A percentile compares a stretch with the other conserved stretches of the same genome.
phyloP scores from a whole-genome alignment of 805 yeast species.

The Candida loeiensis region DNA sequence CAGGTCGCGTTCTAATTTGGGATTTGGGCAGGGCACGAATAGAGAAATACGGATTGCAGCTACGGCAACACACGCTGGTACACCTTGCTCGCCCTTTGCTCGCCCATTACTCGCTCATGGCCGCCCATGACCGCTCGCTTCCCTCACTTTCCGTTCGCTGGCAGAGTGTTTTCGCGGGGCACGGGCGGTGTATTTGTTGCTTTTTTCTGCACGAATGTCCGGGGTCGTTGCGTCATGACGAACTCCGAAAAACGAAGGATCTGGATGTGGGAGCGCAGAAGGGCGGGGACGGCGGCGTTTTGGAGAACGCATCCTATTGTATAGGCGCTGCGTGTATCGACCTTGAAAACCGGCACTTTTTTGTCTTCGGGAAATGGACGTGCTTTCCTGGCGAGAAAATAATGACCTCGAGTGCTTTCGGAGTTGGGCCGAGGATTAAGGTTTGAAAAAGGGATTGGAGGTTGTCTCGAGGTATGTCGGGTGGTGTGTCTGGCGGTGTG shows the following conservation, averaged over 20 bases:
- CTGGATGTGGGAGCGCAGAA: neutral
- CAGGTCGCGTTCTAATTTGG: constrained; percentile 1
- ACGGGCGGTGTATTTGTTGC: neutral
- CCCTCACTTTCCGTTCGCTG: too few species aligned
- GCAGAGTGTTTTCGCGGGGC: neutral
- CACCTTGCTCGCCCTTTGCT: too few species aligned
- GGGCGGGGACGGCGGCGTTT: too few species aligned
- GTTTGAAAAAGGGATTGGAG: neutral
- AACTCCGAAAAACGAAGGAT: neutral
- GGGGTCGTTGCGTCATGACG: neutral
- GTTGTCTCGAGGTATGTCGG: too few species aligned
- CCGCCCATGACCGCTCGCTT: too few species aligned
- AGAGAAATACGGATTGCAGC: neutral
- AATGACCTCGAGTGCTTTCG: neutral
- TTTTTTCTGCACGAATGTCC: neutral
- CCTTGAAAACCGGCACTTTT: too few species aligned
- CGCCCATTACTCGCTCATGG: too few species aligned
- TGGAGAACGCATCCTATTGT: too few species aligned
- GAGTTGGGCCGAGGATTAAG: neutral
- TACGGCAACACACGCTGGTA: too few species aligned
- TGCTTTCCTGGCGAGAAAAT: neutral
- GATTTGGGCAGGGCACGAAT: too few species aligned
- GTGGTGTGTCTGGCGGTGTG: too few species aligned
- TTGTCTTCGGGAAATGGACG: neutral
- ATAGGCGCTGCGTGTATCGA: too few species aligned